Conservation (phyloP, 495 filamentous ascomycete genomes). For the Aspergillus nidulans region DNA sequence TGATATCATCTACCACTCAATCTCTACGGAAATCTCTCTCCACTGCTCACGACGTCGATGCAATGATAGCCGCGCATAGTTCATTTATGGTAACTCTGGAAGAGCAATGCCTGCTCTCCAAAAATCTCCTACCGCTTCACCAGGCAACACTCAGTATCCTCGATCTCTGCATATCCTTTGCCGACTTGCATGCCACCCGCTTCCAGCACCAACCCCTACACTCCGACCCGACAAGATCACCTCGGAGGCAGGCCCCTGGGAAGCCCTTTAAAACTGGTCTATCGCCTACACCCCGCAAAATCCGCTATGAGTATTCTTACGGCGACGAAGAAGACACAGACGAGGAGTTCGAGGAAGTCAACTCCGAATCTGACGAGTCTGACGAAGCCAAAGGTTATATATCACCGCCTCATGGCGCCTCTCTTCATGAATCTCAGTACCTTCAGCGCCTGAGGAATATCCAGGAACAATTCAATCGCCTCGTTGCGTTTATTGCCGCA, state of each 20-base stretch:
- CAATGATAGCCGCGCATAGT: constrained; percentile 69
- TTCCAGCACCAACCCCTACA: constrained; percentile 11
- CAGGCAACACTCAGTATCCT: constrained; percentile 63
- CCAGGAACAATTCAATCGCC: constrained; percentile 37
- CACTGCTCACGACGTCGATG: constrained; percentile 69
- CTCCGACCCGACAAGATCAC: constrained; percentile 15
- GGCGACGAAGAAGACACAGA: constrained; percentile 23
- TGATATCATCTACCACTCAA: constrained; percentile 54
- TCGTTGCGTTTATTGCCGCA: constrained; percentile 40
- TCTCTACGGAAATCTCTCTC: constrained; percentile 51
- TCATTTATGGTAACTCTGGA: constrained; percentile 56
- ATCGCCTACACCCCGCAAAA: constrained; percentile 5
- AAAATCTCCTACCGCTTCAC: constrained; percentile 58
- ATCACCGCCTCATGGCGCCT: background rate
- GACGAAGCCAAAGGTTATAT: background rate
- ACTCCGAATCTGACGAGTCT: constrained; percentile 15
- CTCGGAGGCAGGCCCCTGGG: background rate
- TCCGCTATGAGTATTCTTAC: constrained; percentile 13
- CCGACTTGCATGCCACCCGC: constrained; percentile 39
- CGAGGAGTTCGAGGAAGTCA: background rate
- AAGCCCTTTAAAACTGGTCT: background rate
- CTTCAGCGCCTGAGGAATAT: constrained; percentile 30
- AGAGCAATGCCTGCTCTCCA: constrained; percentile 62
- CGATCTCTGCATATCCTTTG: constrained; percentile 50
- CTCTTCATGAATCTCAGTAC: constrained; percentile 25